Percentiles rank a stretch among this genome's conserved stretches.
Conservation (phyloP, 768 basidiomycete genomes). For the Suillus tomentosus region DNA sequence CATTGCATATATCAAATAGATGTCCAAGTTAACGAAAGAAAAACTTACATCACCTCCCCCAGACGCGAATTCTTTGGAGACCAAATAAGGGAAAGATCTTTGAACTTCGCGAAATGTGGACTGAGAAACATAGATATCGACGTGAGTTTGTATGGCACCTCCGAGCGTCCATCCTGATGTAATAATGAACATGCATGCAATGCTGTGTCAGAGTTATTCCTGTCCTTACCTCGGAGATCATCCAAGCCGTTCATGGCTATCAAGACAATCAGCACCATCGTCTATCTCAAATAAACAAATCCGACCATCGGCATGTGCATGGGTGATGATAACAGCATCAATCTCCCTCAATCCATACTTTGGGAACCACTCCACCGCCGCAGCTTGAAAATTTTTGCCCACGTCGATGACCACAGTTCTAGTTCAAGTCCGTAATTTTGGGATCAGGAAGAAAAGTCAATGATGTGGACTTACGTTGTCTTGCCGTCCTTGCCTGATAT, state of each 20-base stretch:
- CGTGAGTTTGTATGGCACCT: slow-evolving; percentile 63
- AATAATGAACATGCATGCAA: not conserved
- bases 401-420: slow-evolving; percentile 84
- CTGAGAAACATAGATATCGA: slow-evolving; percentile 73
- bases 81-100: slow-evolving; percentile 80
- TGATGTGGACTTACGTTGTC: slow-evolving; percentile 48
- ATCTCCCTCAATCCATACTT: slow-evolving; percentile 72
- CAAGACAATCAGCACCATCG: slow-evolving; percentile 10
- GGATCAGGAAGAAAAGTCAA: too few species aligned
- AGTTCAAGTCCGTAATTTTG: not conserved
- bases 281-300: slow-evolving; percentile 1
- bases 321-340: slow-evolving; percentile 80
- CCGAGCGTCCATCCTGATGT: slow-evolving; percentile 71
- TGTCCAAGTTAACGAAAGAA: not conserved
- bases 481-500: slow-evolving; percentile 41
- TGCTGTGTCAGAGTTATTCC: not conserved
- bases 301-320: slow-evolving; percentile 81
- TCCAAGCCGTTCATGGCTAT: slow-evolving; percentile 87
- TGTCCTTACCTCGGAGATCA: slow-evolving; percentile 71
- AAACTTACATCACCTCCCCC: slow-evolving; percentile 72
- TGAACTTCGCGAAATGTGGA: slow-evolving; percentile 68
- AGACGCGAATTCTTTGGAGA: slow-evolving; percentile 73
- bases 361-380: slow-evolving; percentile 61
- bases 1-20: too few species aligned
- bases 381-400: slow-evolving; percentile 78